Base-by-base conservation (phyloP, 192 early-diverging fungal species). In the Glomus cerebriforme region DNA sequence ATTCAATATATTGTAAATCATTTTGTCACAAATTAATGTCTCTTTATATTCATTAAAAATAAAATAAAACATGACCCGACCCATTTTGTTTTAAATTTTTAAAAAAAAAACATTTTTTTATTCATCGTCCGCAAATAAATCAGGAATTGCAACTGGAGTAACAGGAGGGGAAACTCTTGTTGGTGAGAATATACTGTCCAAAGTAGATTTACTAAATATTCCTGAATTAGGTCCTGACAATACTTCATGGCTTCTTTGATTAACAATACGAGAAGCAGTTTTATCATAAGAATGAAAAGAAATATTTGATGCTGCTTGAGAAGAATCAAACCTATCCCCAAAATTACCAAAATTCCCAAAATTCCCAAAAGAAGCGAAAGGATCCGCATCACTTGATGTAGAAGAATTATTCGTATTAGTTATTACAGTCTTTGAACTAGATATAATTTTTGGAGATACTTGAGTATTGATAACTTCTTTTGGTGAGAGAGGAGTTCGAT, bases 181-280 rank as follows among this genome's bases (percentile, higher is more conserved):
- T 62, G 74, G 74, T 13, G 74, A 75, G 43, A 75, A 75, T 62
- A 75, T 75, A 75, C 74, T 75, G 19, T 75, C 74, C 17, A 62
- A 39, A 7, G 29, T 63, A 10, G 35, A 63, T 37, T 37, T 34
- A 43, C 59, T 75, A 60, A 62, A 75, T 26, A 75, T 35, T n/a
- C 60, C 59, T 5, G 74, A 29, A 58, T 58, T 27, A 9, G 45
- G 37, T 71, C 69, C 37, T 34, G 39, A 22, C 8, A 45, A 58
- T 72, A 43, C 26, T 29, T 54, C 34, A 6, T 47, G 15, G 54
- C 6, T 72, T 29, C 45, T 13, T 15, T 35, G 32, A 43, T 37
- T 69, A n/a, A 34, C 8, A 45, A 15, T 34, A 24, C 1, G 5
- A 15, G n/a, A 35, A 22, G 15, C 31, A 13, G n/a, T 69, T 35